A percentile compares a stretch with the other conserved stretches of the same genome.
phyloP scores from a whole-genome alignment of 106 monocot species.

The Allium fistulosum region DNA sequence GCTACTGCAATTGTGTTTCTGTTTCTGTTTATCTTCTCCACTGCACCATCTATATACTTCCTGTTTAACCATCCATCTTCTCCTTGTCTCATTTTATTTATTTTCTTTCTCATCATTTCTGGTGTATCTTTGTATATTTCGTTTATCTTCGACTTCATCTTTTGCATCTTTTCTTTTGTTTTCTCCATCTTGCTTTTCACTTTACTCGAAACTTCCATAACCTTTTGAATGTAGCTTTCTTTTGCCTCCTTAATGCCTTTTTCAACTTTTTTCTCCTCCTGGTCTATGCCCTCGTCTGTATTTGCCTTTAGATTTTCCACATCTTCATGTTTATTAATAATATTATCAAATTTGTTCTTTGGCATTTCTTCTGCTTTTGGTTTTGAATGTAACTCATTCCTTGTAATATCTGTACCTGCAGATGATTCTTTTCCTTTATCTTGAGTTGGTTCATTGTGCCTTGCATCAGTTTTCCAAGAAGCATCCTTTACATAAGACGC shows the following conservation, averaged over 20 bases:
- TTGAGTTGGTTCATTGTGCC: no score
- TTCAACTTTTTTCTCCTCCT: neutral
- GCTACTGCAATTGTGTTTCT: slow-evolving; percentile 31
- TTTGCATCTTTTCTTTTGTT: neutral
- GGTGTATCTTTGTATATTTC: neutral
- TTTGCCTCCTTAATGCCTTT: neutral
- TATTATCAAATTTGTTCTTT: neutral
- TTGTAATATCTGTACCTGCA: no score
- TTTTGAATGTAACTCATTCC: neutral
- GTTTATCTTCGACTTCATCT: neutral
- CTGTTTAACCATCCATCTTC: slow-evolving; percentile 2
- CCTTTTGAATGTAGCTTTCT: neutral
- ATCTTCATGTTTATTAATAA: neutral
- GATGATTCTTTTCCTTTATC: no score
- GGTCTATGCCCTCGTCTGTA: neutral
- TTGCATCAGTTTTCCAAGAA: no score
- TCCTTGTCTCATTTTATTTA: neutral
- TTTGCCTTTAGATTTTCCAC: neutral
- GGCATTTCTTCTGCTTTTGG: neutral
- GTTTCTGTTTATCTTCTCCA: slow-evolving; percentile 24
- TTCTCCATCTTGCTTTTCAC: no score
- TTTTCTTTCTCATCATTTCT: slow-evolving; percentile 4
- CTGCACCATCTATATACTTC: slow-evolving; percentile 7
- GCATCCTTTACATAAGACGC: no score
- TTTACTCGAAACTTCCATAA: no score